Evolutionary conservation across 2,329 filamentous ascomycete genomes (phyloP).

Genomic region (Hyphodiscus sp.): DNA sequence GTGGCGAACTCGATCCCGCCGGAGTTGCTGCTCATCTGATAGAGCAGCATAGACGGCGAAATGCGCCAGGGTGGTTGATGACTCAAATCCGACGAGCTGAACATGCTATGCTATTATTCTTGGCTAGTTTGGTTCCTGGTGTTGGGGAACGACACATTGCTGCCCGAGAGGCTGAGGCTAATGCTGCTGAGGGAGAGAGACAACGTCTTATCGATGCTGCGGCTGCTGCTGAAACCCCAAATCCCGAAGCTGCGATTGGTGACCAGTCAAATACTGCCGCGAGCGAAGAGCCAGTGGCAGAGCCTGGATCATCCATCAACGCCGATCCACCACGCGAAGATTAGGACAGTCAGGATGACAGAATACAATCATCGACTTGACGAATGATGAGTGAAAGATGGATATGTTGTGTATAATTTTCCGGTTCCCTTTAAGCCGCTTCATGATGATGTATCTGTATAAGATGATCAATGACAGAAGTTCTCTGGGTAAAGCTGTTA

Average conservation of each 20-base stretch:
- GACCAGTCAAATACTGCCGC: neutral
- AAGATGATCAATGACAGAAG: neutral
- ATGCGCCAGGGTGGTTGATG: constrained; percentile 41
- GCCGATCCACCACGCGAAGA: neutral
- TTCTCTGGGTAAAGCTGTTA: too few relatives aligned
- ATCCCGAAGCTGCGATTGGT: neutral
- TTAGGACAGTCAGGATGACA: neutral
- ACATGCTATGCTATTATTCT: constrained; percentile 54
- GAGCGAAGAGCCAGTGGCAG: neutral
- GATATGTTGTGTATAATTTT: neutral
- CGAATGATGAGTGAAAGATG: neutral
- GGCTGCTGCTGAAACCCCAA: constrained; percentile 9
- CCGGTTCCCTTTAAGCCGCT: too few relatives aligned
- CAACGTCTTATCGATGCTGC: constrained; percentile 19
- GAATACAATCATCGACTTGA: too few relatives aligned
- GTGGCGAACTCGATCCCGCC: constrained; percentile 38
- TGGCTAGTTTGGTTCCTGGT: constrained; percentile 60
- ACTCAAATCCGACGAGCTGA: constrained; percentile 48
- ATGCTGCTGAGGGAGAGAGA: constrained; percentile 24
- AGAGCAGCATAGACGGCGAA: constrained; percentile 36
- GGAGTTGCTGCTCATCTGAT: constrained; percentile 49
- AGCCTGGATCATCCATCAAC: neutral
- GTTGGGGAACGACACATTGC: constrained; percentile 58
- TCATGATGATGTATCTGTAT: neutral
- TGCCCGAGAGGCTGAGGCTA: constrained; percentile 28